A percentile compares a stretch with the other conserved stretches of the same genome.
These are phyloP conservation scores for Thuidium tamariscinum DNA, from an alignment of 225 moss, liverwort and hornwort species.

Conservation along the genomic window DNA sequence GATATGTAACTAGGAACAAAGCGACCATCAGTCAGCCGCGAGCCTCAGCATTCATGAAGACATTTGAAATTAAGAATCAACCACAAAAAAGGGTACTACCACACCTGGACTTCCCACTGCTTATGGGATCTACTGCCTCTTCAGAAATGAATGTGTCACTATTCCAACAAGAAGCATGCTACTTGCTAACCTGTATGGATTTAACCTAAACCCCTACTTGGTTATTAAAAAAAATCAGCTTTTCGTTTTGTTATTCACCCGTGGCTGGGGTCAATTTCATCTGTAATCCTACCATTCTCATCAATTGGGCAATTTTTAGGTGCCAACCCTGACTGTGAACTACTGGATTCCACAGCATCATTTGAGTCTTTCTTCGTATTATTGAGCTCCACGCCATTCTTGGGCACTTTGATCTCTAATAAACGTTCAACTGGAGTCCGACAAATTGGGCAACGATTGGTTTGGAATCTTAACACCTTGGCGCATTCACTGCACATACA, in stretches of 20 bases:
- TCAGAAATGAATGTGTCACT: not conserved
- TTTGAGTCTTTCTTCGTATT: not conserved
- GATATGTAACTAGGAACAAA: constrained; percentile 11
- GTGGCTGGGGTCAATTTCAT: not conserved
- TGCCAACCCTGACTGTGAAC: constrained; percentile 14
- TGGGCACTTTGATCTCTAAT: constrained; percentile 72
- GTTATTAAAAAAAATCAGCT: not conserved
- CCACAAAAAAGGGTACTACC: not conserved
- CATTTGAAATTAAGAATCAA: constrained; percentile 2
- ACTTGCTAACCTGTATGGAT: not conserved
- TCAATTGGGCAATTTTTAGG: constrained; percentile 5
- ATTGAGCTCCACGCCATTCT: not conserved
- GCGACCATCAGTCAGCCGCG: not conserved
- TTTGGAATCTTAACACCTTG: constrained; percentile 73
- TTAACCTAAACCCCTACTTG: not conserved
- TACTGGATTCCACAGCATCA: constrained; percentile 22
- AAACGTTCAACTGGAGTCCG: constrained; percentile 80
- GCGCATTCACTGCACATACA: constrained; percentile 99
- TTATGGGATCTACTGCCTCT: not conserved
- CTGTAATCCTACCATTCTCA: constrained; percentile 5
- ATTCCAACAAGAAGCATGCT: not conserved
- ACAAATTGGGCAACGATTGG: constrained; percentile 95
- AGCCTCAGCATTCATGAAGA: constrained; percentile 2
- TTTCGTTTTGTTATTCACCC: not conserved
- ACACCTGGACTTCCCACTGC: not conserved